A percentile compares a stretch with the other conserved stretches of the same genome.
Conservation (phyloP, 176 grass and related monocot species). For the Musa acuminata region DNA sequence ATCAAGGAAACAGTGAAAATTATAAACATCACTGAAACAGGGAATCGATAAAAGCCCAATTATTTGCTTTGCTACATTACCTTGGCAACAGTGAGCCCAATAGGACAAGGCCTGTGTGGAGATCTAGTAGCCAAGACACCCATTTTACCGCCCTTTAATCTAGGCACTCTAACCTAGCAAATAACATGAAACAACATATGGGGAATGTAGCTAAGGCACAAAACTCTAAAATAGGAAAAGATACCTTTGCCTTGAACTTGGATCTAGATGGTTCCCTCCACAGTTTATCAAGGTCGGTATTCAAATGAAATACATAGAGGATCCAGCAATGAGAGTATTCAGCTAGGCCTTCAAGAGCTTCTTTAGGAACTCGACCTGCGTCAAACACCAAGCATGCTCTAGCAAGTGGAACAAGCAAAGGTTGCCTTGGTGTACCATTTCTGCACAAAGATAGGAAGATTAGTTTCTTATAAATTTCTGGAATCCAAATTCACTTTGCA, state of each 20-base stretch:
- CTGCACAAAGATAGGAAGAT: constrained; percentile 19
- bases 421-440: constrained; percentile 89
- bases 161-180: constrained; percentile 87
- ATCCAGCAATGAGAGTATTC: constrained; percentile 89
- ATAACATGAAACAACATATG: constrained; percentile 14
- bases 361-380: constrained; percentile 43
- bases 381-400: constrained; percentile 60
- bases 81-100: constrained; percentile 91
- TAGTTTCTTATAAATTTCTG: background rate
- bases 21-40: background rate
- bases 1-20: too few relatives aligned
- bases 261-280: constrained; percentile 85
- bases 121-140: constrained; percentile 80
- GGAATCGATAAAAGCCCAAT: background rate
- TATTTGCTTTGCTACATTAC: constrained; percentile 20
- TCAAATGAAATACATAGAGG: constrained; percentile 88
- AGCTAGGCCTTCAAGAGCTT: constrained; percentile 64
- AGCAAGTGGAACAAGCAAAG: constrained; percentile 72
- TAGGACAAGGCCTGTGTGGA: constrained; percentile 86
- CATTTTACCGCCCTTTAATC: constrained; percentile 79
- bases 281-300: constrained; percentile 84
- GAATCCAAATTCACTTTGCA: background rate
- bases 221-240: constrained; percentile 10
- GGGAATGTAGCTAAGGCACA: constrained; percentile 2
- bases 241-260: constrained; percentile 86